Base-by-base conservation (phyloP, 2,329 filamentous ascomycete species). In the Arthroderma sp. region DNA sequence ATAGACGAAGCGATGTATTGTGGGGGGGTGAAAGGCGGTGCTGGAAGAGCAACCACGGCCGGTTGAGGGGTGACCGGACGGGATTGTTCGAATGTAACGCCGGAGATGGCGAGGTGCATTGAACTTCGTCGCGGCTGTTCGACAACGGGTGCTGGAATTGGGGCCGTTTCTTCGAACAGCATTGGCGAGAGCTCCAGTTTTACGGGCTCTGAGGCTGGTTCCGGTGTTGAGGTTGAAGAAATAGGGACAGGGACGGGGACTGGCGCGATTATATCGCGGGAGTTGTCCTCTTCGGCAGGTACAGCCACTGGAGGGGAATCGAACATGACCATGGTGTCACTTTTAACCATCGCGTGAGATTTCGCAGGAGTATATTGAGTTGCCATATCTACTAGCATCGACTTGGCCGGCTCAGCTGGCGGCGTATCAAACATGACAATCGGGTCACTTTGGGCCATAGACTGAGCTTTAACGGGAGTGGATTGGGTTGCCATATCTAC, bases 71-170 rank as follows among this genome's bases (percentile, higher is more conserved):
- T 25, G 51, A 54, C 35, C 31, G 73, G 74, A 11, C 58, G 43
- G 9, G 70, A 73, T 53, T 70, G 68, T 59, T 49, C 55, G 28
- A 66, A 66, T 21, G 65, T 57, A 55, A 71, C 61, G 53, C 67
- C 67, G n/a, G 69, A 66, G 15, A 70, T 64, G 43, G 62, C 64
- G 56, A 72, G 56, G 6, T 57, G 41, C 54, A 61, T 53, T 23
- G 37, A 37, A 17, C 58, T 39, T 58, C 71, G 65, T 2, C 72
- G 71, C 55, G 64, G 64, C 7, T 61, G 61, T 43, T 63, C 59
- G 11, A 60, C 51, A 13, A 82, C 59, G 28, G 71, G 70, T 1
- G 82, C 81, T 4, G 62, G 60, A n/a, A 67, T 61, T 35, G 73
- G 74, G 15, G 58, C 43, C 8, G 70, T 73, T 54, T 70, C 67